Evolutionary conservation across 805 yeast genomes (phyloP), one percentile per base, ranked within the genome.

Genomic region (Hermanozyma aechmeae): DNA sequence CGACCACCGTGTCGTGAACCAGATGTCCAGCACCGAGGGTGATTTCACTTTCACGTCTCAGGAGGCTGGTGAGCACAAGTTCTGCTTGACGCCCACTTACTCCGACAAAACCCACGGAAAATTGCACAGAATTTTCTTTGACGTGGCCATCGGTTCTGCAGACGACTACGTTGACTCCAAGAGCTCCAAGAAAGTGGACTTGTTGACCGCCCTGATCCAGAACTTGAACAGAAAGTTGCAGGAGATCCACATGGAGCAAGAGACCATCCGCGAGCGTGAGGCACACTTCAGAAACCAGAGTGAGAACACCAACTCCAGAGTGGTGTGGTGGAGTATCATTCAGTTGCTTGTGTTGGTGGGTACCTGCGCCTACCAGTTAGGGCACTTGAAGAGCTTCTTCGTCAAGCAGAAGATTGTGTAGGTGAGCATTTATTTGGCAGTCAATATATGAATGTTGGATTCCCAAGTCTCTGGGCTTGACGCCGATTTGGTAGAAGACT

Each of bases 391-490:
- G 57, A 57, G 76, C 24, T 84, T 85, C 71, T 85, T 85, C 51
- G 78, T 83, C 36, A 85, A 84, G 58, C 94, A 85, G 51, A 86
- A 86, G 61, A 73, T 84, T 35, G 77, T 85, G 13, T 83, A 62
- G 55, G 4, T 5, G 14, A 5, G 4, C 5, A 11, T n/a, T 8
- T n/a, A 20, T 5, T 20, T 5, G 22, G 10, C 22, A 20, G 9
- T 7, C 20, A 7, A 10, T 17, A 17, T n/a, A n/a, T n/a, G n/a
- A n/a, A n/a, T n/a, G n/a, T n/a, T n/a, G n/a, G n/a, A n/a, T n/a
- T n/a, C n/a, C n/a, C n/a, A n/a, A n/a, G n/a, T n/a, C n/a, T n/a
- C n/a, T n/a, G n/a, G n/a, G n/a, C n/a, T n/a, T n/a, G n/a, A n/a
- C n/a, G n/a, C n/a, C n/a, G n/a, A n/a, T n/a, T n/a, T n/a, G n/a